phyloP scores from a whole-genome alignment of 2,329 filamentous ascomycete species.

The Thielaviopsis euricoi region DNA sequence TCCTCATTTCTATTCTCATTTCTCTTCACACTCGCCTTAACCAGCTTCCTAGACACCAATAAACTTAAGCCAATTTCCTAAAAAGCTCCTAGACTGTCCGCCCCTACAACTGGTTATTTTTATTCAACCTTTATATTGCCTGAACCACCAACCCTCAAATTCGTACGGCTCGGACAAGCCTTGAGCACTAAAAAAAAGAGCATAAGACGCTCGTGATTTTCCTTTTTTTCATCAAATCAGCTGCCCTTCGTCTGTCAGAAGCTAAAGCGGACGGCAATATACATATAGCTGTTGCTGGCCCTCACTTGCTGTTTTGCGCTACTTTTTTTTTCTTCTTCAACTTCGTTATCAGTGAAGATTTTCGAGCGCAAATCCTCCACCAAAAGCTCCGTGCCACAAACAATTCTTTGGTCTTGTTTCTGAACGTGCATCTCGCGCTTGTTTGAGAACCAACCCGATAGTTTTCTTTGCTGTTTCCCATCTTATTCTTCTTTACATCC shows the following conservation, averaged over 20 bases:
- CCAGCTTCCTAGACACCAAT: not conserved
- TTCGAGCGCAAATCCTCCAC: not conserved
- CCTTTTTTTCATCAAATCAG: not conserved
- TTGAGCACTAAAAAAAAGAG: not conserved
- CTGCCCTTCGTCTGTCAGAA: not conserved
- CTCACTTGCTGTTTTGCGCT: not conserved
- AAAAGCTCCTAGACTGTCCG: not conserved
- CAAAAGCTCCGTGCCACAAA: not conserved
- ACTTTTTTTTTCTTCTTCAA: not conserved
- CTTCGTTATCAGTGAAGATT: not conserved
- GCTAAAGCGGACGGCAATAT: not conserved
- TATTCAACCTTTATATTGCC: not conserved
- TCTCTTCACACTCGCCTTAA: not conserved
- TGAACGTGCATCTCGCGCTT: not conserved
- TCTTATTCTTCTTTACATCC: not conserved
- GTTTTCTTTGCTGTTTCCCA: not conserved
- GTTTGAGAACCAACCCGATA: not conserved
- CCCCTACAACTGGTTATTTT: not conserved
- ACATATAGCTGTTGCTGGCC: not conserved
- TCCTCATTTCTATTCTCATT: not conserved
- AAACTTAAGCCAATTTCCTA: not conserved
- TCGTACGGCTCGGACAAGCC: too few species aligned
- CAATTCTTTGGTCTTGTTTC: not conserved
- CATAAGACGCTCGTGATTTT: not conserved
- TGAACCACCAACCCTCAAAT: not conserved